Evolutionary conservation across 164 flowering plant species (phyloP).

Genomic region (Warburgia ugandensis): DNA sequence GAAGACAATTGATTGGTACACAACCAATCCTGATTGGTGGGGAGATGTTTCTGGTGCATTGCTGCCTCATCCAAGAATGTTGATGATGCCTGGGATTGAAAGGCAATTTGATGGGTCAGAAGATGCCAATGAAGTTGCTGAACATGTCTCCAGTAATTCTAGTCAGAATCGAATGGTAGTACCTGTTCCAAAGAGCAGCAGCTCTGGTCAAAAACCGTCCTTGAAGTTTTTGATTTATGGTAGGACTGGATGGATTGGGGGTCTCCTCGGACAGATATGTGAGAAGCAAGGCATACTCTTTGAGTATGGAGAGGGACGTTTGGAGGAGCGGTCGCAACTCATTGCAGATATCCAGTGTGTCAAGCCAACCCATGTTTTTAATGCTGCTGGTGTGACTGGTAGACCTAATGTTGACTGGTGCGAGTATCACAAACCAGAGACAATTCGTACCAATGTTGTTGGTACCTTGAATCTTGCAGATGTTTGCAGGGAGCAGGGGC

Average conservation of each 20-base stretch:
- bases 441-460: conserved; percentile 19
- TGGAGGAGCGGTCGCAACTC: conserved; percentile 17
- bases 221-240: conserved; percentile 62
- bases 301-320: conserved; percentile 21
- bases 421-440: conserved; percentile 22
- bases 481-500: conserved; percentile 17
- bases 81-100: conserved; percentile 69
- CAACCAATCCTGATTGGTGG: conserved; percentile 70
- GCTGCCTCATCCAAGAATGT: conserved; percentile 68
- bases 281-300: conserved; percentile 20
- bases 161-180: conserved; percentile 14
- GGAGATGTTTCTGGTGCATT: conserved; percentile 69
- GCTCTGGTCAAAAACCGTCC: conserved; percentile 10
- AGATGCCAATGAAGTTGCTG: conserved; percentile 15
- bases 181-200: conserved; percentile 9
- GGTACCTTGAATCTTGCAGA: conserved; percentile 22
- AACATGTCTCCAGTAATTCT: conserved; percentile 9
- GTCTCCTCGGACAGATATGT: conserved; percentile 21
- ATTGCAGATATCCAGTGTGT: conserved; percentile 15
- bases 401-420: conserved; percentile 27
- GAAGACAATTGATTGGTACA: conserved; percentile 72
- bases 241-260: conserved; percentile 41
- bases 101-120: conserved; percentile 47
- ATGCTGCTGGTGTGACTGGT: conserved; percentile 25
- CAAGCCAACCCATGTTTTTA: conserved; percentile 25